Evolutionary conservation across 129 eudicot genomes (phyloP).

Genomic region (Saussurea involucrata): DNA sequence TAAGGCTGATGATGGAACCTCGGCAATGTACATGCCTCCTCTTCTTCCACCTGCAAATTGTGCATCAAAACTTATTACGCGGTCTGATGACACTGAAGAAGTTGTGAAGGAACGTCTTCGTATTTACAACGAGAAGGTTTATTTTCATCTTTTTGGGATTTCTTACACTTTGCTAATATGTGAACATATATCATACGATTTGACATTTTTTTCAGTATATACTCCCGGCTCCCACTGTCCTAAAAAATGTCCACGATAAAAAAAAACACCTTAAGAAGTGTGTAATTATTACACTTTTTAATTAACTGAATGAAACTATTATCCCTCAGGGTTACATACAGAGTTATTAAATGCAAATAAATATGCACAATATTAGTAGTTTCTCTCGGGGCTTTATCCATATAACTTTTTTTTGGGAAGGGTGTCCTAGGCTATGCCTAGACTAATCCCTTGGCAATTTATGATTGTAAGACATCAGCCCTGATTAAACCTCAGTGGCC

Average conservation of each 20-base stretch:
- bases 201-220: background rate
- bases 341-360: background rate
- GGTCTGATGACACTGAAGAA: constrained; percentile 79
- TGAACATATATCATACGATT: background rate
- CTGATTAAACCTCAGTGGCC: too few species aligned
- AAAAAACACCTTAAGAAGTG: background rate
- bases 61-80: constrained; percentile 65
- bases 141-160: background rate
- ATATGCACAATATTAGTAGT: background rate
- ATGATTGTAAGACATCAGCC: too few species aligned
- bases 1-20: constrained; percentile 55
- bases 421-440: too few species aligned
- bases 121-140: constrained; percentile 68
- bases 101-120: constrained; percentile 81
- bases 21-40: constrained; percentile 84
- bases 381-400: background rate
- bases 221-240: background rate
- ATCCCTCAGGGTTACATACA: background rate
- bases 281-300: background rate
- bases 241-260: background rate
- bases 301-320: background rate
- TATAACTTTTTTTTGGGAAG: too few species aligned
- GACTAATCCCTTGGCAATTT: too few species aligned
- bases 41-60: constrained; percentile 88
- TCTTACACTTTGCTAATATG: background rate